Conservation (phyloP, 1,139 yeast genomes). For the Yarrowia galli region DNA sequence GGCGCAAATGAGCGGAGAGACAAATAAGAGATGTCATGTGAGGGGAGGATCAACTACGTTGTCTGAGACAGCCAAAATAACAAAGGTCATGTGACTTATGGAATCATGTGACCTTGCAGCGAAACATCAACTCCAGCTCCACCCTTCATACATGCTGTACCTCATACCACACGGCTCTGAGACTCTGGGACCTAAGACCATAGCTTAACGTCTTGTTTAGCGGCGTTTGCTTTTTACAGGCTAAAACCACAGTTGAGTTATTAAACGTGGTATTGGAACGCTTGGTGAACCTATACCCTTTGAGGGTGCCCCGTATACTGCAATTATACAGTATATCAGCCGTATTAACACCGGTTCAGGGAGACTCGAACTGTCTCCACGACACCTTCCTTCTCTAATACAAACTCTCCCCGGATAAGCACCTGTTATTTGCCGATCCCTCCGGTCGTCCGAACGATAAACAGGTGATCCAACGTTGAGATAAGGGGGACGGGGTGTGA, state of each 20-base stretch:
- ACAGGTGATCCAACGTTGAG: constrained; percentile 6
- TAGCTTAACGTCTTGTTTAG: constrained; percentile 1
- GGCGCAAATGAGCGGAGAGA: neutral
- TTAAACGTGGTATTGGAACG: neutral
- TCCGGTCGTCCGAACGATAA: constrained; percentile 29
- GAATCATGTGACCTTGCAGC: neutral
- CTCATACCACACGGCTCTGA: neutral
- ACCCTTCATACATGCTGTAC: too few relatives aligned
- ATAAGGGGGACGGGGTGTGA: neutral
- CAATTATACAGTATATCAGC: too few relatives aligned
- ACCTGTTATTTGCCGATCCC: neutral
- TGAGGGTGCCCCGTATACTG: too few relatives aligned
- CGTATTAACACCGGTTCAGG: too few relatives aligned
- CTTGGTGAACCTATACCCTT: too few relatives aligned
- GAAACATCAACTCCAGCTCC: too few relatives aligned
- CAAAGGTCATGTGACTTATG: constrained; percentile 1
- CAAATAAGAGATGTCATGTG: neutral
- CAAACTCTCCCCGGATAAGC: constrained; percentile 7
- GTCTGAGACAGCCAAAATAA: too few relatives aligned
- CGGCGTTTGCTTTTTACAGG: constrained; percentile 5
- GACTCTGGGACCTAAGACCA: neutral
- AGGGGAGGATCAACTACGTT: too few relatives aligned
- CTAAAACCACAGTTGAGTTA: constrained; percentile 5
- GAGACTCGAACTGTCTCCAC: too few relatives aligned
- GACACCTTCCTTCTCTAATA: neutral